phyloP scores from a whole-genome alignment of 306 rosid genomes.

The Spatholobus suberectus region DNA sequence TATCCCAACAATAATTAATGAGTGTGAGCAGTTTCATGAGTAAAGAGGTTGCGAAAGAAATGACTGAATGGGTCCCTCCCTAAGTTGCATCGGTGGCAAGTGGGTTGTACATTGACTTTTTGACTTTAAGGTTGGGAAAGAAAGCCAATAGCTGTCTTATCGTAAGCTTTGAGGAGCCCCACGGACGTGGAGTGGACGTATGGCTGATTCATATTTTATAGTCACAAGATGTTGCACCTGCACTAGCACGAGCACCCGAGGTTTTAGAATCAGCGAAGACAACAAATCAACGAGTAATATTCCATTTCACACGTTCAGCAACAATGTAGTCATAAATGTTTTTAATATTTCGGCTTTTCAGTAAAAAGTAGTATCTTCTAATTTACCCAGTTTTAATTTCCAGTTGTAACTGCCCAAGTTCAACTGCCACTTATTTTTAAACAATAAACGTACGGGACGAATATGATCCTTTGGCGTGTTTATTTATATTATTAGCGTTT shows the following conservation, averaged over 20 bases:
- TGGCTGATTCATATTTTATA: slow-evolving; percentile 26
- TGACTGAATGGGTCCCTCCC: background rate
- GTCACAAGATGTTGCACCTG: no score
- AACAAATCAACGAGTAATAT: background rate
- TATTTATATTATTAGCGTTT: no score
- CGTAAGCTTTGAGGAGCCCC: background rate
- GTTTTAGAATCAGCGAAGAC: background rate
- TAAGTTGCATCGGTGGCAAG: background rate
- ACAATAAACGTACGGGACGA: no score
- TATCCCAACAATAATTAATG: background rate
- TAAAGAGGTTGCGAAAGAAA: background rate
- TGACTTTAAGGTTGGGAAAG: background rate
- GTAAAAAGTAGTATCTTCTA: background rate
- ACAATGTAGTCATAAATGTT: no score
- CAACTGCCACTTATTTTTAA: no score
- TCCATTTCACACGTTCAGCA: background rate
- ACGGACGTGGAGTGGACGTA: background rate
- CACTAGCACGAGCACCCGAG: no score
- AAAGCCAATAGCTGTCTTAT: background rate
- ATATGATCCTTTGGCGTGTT: no score
- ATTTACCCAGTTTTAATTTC: no score
- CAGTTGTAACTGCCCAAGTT: no score
- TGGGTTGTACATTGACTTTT: background rate
- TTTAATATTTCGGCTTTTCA: background rate
- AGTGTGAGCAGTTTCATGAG: background rate